Base-by-base conservation (phyloP, 495 filamentous ascomycete genomes). In the Aeminium ludgeri region DNA sequence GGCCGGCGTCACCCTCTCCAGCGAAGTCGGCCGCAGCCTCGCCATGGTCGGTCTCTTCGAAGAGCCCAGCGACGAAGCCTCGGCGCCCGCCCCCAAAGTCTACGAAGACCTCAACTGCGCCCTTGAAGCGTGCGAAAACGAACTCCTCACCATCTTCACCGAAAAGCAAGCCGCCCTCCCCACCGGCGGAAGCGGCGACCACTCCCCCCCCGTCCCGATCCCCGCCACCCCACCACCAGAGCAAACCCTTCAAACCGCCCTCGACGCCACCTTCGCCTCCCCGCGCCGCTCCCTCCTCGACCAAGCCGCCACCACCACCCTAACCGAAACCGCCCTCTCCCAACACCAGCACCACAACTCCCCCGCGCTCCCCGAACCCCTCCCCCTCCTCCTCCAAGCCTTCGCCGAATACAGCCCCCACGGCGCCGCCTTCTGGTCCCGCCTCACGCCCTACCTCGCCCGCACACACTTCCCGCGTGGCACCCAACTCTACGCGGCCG, bases 351-450 rank as follows among this genome's bases (percentile, higher is more conserved):
- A 72, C 43, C 4, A 3, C 23, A 8, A 3, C 23, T 25, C 23
- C 4, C 23, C 23, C 23, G 23, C 3, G 23, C 87, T 94, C 61
- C 79, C 76, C 40, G 85, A 93, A 55, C 89, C 89, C 0, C 68
- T 96, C 2, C 80, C 83, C 10, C 74, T 97, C 13, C 80, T 96
- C 51, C 67, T 97, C 17, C 89, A 94, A 56, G 83, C 84, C 20
- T 95, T 97, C 61, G 76, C 83, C 44, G 81, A 81, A 44, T 65
- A 94, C 30, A 85, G 77, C 35, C 66, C 76, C 36, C 76, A 82
- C 51, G 78, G 80, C 49, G 87, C 93, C 56, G 86, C 94, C 54
- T 97, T 96, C 55, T 97, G 89, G 89, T 86, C 82, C 60, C 71
- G 70, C 8, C 74, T 69, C 10, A 74, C 70, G 25, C 65, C 67